Conservation (phyloP, 2,329 filamentous ascomycete species). For the Leptographium radiaticola region DNA sequence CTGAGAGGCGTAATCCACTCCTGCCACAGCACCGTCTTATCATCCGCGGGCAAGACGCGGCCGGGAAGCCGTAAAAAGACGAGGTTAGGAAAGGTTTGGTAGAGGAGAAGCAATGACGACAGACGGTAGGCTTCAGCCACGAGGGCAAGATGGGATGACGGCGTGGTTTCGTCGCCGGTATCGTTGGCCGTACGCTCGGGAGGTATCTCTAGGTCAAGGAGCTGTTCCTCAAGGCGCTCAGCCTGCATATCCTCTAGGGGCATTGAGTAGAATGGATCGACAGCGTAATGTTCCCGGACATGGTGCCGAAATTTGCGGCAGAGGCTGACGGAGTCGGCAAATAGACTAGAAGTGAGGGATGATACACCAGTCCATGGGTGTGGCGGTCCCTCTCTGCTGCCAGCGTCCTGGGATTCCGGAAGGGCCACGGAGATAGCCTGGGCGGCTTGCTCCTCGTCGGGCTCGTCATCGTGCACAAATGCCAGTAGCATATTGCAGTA, state of each 20-base stretch:
- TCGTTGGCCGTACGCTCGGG: slow-evolving; percentile 12
- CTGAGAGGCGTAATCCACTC: slow-evolving; percentile 8
- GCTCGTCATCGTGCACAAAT: slow-evolving; percentile 21
- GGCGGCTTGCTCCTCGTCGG: slow-evolving; percentile 1
- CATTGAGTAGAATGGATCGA: slow-evolving; percentile 11
- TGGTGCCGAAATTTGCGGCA: slow-evolving; percentile 20
- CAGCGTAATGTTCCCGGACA: slow-evolving; percentile 10
- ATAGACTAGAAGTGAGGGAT: slow-evolving; percentile 16
- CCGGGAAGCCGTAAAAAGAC: slow-evolving; percentile 4
- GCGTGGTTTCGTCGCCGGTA: slow-evolving; percentile 19
- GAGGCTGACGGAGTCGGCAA: slow-evolving; percentile 19
- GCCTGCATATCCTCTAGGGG: slow-evolving; percentile 19
- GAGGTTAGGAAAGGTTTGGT: slow-evolving; percentile 18
- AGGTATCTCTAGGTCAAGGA: slow-evolving; percentile 18
- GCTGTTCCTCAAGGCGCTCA: slow-evolving; percentile 20
- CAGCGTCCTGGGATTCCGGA: neutral
- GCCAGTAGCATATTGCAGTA: slow-evolving; percentile 26
- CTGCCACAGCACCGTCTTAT: slow-evolving; percentile 3
- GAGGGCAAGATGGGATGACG: slow-evolving; percentile 18
- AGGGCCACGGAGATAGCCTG: neutral
- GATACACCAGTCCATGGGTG: slow-evolving; percentile 27
- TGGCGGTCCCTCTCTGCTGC: slow-evolving; percentile 3
- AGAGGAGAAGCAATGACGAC: slow-evolving; percentile 23
- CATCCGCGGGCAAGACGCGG: neutral
- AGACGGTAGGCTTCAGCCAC: slow-evolving; percentile 24